A percentile compares a stretch with the other conserved stretches of the same genome.
These are phyloP conservation scores for Scutellaria baicalensis DNA, from an alignment of 257 asterid species.

Conservation along the genomic window DNA sequence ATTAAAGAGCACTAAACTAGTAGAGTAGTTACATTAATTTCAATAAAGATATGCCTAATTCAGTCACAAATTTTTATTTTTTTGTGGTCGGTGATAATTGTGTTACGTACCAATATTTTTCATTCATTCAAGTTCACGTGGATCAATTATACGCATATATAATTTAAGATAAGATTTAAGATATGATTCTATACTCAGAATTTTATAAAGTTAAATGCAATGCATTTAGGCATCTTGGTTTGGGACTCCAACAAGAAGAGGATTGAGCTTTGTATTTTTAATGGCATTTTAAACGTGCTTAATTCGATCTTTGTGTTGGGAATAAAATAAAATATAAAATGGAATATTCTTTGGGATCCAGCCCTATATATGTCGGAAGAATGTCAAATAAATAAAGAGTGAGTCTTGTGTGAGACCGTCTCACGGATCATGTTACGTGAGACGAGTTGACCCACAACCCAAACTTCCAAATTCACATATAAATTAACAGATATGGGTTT, in stretches of 20 bases:
- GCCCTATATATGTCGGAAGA: too few relatives aligned
- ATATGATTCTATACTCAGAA: constrained; percentile 15
- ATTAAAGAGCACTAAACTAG: too few relatives aligned
- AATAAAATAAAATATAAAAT: too few relatives aligned
- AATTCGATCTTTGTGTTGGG: too few relatives aligned
- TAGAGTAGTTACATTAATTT: not conserved
- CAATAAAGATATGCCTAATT: not conserved
- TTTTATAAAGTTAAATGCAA: constrained; percentile 7
- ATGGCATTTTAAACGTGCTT: constrained; percentile 13
- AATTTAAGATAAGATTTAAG: constrained; percentile 9
- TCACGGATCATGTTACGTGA: too few relatives aligned
- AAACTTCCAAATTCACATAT: too few relatives aligned
- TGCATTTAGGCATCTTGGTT: not conserved
- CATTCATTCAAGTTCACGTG: constrained; percentile 12
- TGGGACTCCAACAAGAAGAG: not conserved
- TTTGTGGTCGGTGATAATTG: constrained; percentile 15
- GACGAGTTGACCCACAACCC: too few relatives aligned
- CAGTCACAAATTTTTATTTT: not conserved
- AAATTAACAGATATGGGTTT: too few relatives aligned
- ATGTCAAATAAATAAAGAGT: too few relatives aligned
- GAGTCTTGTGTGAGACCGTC: too few relatives aligned
- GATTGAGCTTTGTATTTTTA: not conserved
- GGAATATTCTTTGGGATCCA: too few relatives aligned
- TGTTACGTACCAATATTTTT: not conserved
- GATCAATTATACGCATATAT: not conserved